Conservation (phyloP, 2,329 filamentous ascomycete species). For the Fusarium liriodendri region DNA sequence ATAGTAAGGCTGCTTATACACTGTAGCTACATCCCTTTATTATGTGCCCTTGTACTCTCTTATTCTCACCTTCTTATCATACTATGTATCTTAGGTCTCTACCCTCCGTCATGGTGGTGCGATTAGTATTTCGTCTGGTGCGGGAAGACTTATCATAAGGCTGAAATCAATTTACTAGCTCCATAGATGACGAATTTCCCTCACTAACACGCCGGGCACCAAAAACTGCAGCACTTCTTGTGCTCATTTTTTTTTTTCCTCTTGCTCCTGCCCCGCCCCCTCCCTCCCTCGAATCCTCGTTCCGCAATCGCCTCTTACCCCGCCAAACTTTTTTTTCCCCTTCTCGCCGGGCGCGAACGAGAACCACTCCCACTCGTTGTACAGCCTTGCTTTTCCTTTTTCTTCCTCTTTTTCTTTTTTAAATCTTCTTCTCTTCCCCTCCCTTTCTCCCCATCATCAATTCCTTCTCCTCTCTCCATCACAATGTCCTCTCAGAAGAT, state of each 20-base stretch:
- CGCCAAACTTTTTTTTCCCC: slow-evolving; percentile 44
- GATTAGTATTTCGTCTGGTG: not conserved
- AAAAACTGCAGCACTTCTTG: slow-evolving; percentile 12
- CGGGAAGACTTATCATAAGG: not conserved
- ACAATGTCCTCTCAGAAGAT: slow-evolving; percentile 62
- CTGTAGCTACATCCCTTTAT: not conserved
- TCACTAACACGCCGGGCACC: not conserved
- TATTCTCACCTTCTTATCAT: not conserved
- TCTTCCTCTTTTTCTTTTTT: slow-evolving; percentile 4
- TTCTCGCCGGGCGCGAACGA: slow-evolving; percentile 34
- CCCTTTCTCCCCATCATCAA: slow-evolving; percentile 6
- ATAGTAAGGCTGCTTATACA: too few relatives aligned
- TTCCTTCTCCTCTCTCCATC: slow-evolving; percentile 26
- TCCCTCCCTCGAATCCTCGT: slow-evolving; percentile 16
- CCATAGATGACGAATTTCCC: slow-evolving; percentile 26
- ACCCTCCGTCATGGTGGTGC: not conserved
- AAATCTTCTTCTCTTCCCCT: not conserved
- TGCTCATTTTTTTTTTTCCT: slow-evolving; percentile 15
- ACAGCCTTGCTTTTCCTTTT: slow-evolving; percentile 8
- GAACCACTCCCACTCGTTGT: slow-evolving; percentile 29
- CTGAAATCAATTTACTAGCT: not conserved
- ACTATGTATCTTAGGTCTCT: not conserved
- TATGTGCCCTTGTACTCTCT: not conserved
- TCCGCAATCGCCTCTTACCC: slow-evolving; percentile 41
- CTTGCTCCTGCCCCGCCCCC: slow-evolving; percentile 36